Evolutionary conservation across 106 monocot species (phyloP).

Genomic region (Allium cepa): DNA sequence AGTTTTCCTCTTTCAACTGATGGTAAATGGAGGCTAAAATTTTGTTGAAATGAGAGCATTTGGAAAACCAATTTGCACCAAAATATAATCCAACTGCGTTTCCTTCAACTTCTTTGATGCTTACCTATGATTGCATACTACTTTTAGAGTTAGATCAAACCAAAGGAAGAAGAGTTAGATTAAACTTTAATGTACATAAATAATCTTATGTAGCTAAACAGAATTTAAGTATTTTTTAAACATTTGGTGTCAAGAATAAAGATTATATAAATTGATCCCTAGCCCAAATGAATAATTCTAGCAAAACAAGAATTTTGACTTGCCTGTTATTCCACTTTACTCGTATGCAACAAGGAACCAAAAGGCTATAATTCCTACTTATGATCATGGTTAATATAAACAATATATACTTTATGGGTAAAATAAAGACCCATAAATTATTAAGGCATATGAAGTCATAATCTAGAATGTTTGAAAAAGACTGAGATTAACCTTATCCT

Average conservation of each 20-base stretch:
- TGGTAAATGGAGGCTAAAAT: conserved; percentile 25
- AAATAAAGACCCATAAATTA: no score
- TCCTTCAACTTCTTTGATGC: conserved; percentile 26
- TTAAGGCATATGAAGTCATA: not conserved
- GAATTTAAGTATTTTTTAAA: not conserved
- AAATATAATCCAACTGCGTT: conserved; percentile 40
- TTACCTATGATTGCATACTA: conserved; percentile 20
- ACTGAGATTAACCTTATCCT: conserved; percentile 26
- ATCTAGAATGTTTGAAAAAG: not conserved
- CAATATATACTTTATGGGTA: not conserved
- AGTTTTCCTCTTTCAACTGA: conserved; percentile 24
- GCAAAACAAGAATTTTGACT: no score
- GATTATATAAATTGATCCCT: no score
- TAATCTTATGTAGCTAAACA: no score
- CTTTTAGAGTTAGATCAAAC: not conserved
- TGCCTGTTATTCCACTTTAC: no score
- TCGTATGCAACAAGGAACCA: no score
- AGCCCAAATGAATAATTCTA: no score
- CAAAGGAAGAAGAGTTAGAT: not conserved
- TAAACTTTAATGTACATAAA: no score
- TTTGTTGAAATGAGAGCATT: conserved; percentile 44
- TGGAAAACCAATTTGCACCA: conserved; percentile 42
- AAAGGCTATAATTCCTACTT: no score
- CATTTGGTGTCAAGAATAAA: not conserved
- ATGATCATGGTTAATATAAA: no score